phyloP scores from a whole-genome alignment of 2,329 filamentous ascomycete species.

The Phaeoacremonium minimum region DNA sequence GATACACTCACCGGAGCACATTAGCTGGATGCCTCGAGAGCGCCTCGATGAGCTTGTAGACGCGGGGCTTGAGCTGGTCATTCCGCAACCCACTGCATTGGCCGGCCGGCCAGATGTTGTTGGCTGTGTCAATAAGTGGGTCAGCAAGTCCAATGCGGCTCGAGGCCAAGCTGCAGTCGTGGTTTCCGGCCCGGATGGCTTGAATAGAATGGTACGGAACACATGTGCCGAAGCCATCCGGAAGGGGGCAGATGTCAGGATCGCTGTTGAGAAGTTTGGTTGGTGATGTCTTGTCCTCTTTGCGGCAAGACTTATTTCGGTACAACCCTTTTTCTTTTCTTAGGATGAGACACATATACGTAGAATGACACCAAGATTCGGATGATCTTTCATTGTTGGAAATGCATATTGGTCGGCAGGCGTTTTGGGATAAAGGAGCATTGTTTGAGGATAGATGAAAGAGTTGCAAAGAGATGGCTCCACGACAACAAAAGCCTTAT shows the following conservation, averaged over 20 bases:
- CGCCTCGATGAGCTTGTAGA: constrained; percentile 42
- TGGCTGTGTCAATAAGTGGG: constrained; percentile 32
- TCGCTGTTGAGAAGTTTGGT: constrained; percentile 64
- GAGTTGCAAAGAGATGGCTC: too few species aligned
- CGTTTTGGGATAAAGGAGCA: too few species aligned
- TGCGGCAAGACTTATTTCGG: too few species aligned
- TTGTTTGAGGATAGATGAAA: too few species aligned
- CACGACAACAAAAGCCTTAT: too few species aligned
- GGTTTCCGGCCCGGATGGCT: constrained; percentile 57
- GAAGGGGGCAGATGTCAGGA: constrained; percentile 41
- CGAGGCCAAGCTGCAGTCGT: constrained; percentile 42
- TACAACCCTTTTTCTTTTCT: too few species aligned
- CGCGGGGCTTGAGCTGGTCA: constrained; percentile 45
- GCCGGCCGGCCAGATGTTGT: constrained; percentile 49
- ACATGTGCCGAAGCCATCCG: constrained; percentile 43
- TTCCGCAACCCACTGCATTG: constrained; percentile 50
- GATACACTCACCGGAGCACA: constrained; percentile 46
- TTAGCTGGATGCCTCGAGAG: constrained; percentile 46
- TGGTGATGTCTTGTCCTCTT: too few species aligned
- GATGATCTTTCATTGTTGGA: too few species aligned
- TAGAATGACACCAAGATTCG: too few species aligned
- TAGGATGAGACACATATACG: too few species aligned
- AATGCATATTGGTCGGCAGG: too few species aligned
- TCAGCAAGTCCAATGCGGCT: constrained; percentile 16
- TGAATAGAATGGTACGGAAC: constrained; percentile 59